Percentiles rank a stretch among this genome's conserved stretches.
These are phyloP conservation scores for Myxozyma neglecta DNA, from an alignment of 805 yeast genomes.

Conservation along the genomic window DNA sequence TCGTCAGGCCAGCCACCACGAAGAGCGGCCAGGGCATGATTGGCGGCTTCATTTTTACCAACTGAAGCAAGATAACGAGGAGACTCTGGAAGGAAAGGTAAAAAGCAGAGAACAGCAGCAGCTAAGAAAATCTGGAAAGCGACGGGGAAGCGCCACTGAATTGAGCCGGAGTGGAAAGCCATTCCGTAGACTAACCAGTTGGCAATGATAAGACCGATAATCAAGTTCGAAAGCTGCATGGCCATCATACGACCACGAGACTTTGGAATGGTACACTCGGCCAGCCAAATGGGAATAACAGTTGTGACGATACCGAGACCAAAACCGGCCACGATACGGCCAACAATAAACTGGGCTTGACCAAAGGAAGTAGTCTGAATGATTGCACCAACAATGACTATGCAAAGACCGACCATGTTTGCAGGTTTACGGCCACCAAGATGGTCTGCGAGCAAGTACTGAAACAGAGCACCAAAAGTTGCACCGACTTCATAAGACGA, in stretches of 20 bases:
- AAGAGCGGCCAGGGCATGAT: conserved; percentile 61
- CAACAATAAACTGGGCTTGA: conserved; percentile 67
- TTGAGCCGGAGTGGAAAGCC: conserved; percentile 40
- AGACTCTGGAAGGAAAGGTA: conserved; percentile 66
- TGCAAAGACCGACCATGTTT: conserved; percentile 52
- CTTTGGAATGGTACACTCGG: conserved; percentile 76
- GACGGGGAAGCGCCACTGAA: conserved; percentile 48
- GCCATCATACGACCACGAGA: conserved; percentile 71
- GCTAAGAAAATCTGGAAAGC: conserved; percentile 62
- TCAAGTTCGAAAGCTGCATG: conserved; percentile 70
- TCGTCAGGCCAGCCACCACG: conserved; percentile 53
- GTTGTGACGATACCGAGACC: conserved; percentile 63
- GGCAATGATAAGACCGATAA: conserved; percentile 68
- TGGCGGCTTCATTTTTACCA: conserved; percentile 56
- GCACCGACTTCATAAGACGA: conserved; percentile 65
- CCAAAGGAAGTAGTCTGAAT: conserved; percentile 63
- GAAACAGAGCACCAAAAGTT: conserved; percentile 62
- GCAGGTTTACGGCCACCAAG: conserved; percentile 61
- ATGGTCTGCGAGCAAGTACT: conserved; percentile 56
- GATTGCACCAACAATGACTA: conserved; percentile 58
- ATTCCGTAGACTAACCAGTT: conserved; percentile 70
- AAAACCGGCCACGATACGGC: conserved; percentile 44
- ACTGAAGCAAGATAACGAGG: conserved; percentile 69
- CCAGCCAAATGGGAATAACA: conserved; percentile 57
- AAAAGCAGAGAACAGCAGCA: conserved; percentile 53